Base-by-base conservation (phyloP, 2,329 filamentous ascomycete species). In the Exophiala aquamarina region DNA sequence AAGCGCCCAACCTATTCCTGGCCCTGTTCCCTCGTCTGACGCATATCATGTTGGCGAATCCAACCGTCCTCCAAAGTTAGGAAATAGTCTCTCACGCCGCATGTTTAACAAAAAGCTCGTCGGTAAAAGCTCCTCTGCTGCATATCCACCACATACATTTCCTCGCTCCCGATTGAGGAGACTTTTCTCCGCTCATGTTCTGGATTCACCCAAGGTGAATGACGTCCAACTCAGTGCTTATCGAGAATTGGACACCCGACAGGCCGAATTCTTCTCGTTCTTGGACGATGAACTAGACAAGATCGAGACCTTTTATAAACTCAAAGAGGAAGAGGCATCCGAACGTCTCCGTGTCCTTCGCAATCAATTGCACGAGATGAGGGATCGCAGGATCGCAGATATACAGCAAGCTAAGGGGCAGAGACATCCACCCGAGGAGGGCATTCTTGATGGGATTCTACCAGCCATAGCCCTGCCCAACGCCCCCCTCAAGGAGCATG, bases 301-400 rank as follows among this genome's bases (percentile, higher is more conserved):
- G 69, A 89, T 98, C 9, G 91, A 98, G 63, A 70, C 74, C 0
- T 98, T 98, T 62, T 97, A 97, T 72, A 83, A 81, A 58, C 72
- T 81, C 57, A 96, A 96, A 63, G 93, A 98, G 63, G 79, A 87
- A 20, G 89, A 96, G 63, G 89, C 92, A 0, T 86, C 82, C 0
- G 72, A 84, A 44, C 81, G 91, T 2, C 71, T 96, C 18, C 71
- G 74, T 1, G 66, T 86, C 3, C 74, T 98, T 37, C 81, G 87
- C 33, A 82, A 90, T 41, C 93, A 98, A 65, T 76, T 98, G 23
- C 91, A 95, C 63, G 87, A 94, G 59, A 95, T 97, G 89, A 81
- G 90, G 35, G 89, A 94, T 64, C 81, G 86, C 11, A 83, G 92
- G 17, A 77, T 89, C 20, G 78, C 85, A 42, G 89, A 96, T 62